A percentile compares a stretch with the other conserved stretches of the same genome.
Conservation (phyloP, 192 early-diverging fungal genomes). For the Chytriomyces confervae region DNA sequence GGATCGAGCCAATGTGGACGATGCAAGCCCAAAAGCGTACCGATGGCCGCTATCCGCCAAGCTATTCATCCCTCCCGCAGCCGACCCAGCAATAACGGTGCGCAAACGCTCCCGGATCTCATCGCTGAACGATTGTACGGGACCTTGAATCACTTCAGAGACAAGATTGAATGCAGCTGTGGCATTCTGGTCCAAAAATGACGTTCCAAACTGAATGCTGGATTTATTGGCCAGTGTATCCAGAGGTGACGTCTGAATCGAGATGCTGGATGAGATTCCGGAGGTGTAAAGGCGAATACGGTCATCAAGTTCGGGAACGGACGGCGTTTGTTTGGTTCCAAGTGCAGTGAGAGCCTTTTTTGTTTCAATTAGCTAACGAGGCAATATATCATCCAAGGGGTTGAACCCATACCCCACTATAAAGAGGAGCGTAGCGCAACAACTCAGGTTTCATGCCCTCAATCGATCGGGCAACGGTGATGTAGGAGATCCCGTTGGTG, state of each 20-base stretch:
- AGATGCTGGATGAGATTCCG: conserved; percentile 76
- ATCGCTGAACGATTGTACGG: conserved; percentile 64
- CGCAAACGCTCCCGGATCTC: conserved; percentile 64
- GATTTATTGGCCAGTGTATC: not conserved
- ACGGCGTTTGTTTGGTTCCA: conserved; percentile 45
- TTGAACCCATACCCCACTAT: conserved; percentile 61
- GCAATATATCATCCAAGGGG: not conserved
- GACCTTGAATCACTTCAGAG: conserved; percentile 63
- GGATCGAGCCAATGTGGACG: conserved; percentile 63
- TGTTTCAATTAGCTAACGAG: not conserved
- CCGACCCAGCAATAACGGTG: conserved; percentile 74
- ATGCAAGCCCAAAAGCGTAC: conserved; percentile 67
- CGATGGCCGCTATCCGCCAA: conserved; percentile 83
- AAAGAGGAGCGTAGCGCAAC: conserved; percentile 77
- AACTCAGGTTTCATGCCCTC: conserved; percentile 68
- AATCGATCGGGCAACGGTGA: conserved; percentile 73
- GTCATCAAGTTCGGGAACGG: conserved; percentile 85
- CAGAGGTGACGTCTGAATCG: conserved; percentile 44
- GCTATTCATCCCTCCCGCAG: conserved; percentile 75
- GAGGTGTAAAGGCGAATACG: conserved; percentile 84
- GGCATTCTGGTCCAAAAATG: conserved; percentile 62
- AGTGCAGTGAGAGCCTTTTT: conserved; percentile 45
- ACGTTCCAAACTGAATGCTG: conserved; percentile 42
- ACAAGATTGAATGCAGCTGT: conserved; percentile 75
- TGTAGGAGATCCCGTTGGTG: conserved; percentile 93